Conservation (phyloP, 495 filamentous ascomycete genomes). For the Hypomontagnella submonticulosa region DNA sequence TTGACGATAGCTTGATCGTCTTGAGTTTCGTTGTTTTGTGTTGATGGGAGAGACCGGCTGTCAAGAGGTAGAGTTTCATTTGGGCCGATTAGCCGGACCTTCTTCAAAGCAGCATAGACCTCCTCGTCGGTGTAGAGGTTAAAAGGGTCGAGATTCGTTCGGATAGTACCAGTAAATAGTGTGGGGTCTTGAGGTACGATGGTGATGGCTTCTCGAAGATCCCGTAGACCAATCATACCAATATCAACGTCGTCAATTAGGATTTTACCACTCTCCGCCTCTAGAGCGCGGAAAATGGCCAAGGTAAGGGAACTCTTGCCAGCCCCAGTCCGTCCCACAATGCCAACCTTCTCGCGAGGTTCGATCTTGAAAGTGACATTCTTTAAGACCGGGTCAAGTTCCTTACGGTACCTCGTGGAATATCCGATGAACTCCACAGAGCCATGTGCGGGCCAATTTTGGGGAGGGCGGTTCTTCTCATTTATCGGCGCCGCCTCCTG, state of each 20-base stretch:
- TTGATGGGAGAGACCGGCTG: slow-evolving; percentile 24
- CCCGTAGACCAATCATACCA: slow-evolving; percentile 85
- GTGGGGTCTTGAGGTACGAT: slow-evolving; percentile 99
- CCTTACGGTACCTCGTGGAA: slow-evolving; percentile 86
- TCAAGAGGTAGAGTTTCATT: slow-evolving; percentile 53
- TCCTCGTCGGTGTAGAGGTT: slow-evolving; percentile 89
- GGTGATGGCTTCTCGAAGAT: slow-evolving; percentile 92
- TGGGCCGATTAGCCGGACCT: slow-evolving; percentile 88
- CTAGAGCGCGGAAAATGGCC: slow-evolving; percentile 95
- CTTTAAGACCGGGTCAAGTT: slow-evolving; percentile 86
- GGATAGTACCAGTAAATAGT: slow-evolving; percentile 94
- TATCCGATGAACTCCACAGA: slow-evolving; percentile 89
- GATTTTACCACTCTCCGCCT: slow-evolving; percentile 91
- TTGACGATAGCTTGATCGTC: slow-evolving; percentile 34
- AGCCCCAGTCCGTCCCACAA: slow-evolving; percentile 95
- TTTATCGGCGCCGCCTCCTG: slow-evolving; percentile 87
- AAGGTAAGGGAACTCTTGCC: slow-evolving; percentile 97
- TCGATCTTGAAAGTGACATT: slow-evolving; percentile 87
- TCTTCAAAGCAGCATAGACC: slow-evolving; percentile 85
- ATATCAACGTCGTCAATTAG: slow-evolving; percentile 92
- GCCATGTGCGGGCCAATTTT: slow-evolving; percentile 87
- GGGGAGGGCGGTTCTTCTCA: slow-evolving; percentile 77
- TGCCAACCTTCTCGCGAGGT: slow-evolving; percentile 91
- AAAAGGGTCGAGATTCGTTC: slow-evolving; percentile 96
- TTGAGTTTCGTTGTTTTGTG: slow-evolving; percentile 25